A percentile compares a stretch with the other conserved stretches of the same genome.
Evolutionary conservation across 352 stramenopile species (phyloP).

Genomic region (Globisporangium yorkense): DNA sequence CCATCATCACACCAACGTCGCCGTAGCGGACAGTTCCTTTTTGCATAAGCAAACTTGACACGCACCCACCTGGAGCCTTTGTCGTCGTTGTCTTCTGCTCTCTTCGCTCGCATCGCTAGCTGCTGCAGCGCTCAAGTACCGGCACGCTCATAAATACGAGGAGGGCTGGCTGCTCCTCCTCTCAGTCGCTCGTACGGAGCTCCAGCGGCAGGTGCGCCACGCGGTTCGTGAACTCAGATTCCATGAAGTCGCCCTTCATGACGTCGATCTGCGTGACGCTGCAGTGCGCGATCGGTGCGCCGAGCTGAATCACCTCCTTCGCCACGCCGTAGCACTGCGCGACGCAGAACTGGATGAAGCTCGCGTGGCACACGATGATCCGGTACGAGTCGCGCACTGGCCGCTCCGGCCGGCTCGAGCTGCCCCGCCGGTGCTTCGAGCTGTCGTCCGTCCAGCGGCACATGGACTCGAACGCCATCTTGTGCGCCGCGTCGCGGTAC

Average conservation of each 20-base stretch:
- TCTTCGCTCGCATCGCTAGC: background rate
- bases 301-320: conserved; percentile 75
- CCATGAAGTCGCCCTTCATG: conserved; percentile 36
- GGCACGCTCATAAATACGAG: background rate
- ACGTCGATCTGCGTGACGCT: conserved; percentile 71
- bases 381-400: conserved; percentile 43
- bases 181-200: conserved; percentile 69
- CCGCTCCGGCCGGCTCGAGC: background rate
- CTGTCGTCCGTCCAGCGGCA: conserved; percentile 46
- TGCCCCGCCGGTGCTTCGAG: conserved; percentile 12
- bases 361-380: conserved; percentile 70
- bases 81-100: background rate
- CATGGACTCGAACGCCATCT: conserved; percentile 67
- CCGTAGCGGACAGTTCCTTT: background rate
- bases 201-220: conserved; percentile 65
- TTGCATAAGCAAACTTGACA: background rate
- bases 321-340: conserved; percentile 54
- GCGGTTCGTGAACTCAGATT: conserved; percentile 51
- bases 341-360: conserved; percentile 75
- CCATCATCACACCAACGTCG: background rate
- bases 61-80: background rate
- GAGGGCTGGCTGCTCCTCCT: background rate
- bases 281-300: conserved; percentile 66
- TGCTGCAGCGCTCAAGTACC: no score
- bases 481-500: conserved; percentile 72